Evolutionary conservation across 129 eudicot genomes (phyloP), one percentile per base, ranked within the genome.

Genomic region (Saposhnikovia divaricata): DNA sequence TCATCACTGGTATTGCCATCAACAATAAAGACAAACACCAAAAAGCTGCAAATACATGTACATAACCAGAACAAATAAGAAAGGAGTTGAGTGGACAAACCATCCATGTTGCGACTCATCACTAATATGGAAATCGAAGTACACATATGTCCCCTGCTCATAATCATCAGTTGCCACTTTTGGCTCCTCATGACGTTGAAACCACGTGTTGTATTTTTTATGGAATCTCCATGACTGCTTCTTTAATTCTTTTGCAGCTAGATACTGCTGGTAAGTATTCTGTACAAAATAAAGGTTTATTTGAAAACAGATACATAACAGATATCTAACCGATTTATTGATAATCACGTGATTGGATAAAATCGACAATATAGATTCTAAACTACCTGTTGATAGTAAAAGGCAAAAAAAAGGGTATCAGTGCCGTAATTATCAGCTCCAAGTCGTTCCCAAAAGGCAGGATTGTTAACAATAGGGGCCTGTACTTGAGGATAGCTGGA

Each of bases 211-310:
- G 83, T 86, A 96, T 80, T 89, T 96, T 75, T 93, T 92, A 81
- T 96, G 99, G 86, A 87, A 96, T 88, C 99, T 92, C 99, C 99
- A 96, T 23, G 99, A 92, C 83, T 92, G 99, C 74, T 90, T 92
- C 85, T 96, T 96, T 83, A 96, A 84, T 77, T 92, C 97, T 87
- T 86, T 96, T 10, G 99, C 99, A 88, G 98, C 99, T 84, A 96
- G 75, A 85, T 90, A 96, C 77, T 96, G 99, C 84, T 96, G 98
- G 79, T 89, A 96, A 74, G 99, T 85, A 72, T 96, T 96, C 99
- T 96, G 93, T 79, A 86, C 42, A 74, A 71, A 71, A 71, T 48
- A 83, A 75, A 10, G 28, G 13, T 65, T 18, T 45, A 78, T 46
- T 37, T 77, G 74, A 85, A 79, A 83, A 81, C 72, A 51, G 74